A percentile compares a stretch with the other conserved stretches of the same genome.
Conservation (phyloP, 345 rosid genomes). For the Populus alba region DNA sequence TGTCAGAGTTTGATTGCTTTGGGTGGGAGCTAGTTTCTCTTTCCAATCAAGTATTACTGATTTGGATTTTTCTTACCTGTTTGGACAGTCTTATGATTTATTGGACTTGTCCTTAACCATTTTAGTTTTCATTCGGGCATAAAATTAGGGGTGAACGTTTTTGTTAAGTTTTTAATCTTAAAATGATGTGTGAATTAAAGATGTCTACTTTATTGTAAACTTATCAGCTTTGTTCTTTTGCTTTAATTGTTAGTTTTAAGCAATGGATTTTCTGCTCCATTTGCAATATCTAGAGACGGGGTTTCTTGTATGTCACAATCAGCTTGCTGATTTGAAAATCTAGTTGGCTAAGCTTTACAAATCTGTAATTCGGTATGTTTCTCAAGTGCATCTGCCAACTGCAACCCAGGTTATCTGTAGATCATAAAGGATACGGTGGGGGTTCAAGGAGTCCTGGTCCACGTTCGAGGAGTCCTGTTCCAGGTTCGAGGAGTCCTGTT, state of each 20-base stretch:
- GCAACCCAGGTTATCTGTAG: conserved; percentile 26
- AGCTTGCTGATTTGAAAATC: neutral
- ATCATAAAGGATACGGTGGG: conserved; percentile 51
- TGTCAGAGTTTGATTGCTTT: conserved; percentile 14
- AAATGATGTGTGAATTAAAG: neutral
- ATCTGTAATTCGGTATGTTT: conserved; percentile 4
- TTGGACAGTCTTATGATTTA: neutral
- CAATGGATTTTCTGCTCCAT: neutral
- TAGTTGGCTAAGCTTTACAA: neutral
- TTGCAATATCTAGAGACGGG: neutral
- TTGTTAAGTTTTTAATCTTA: neutral
- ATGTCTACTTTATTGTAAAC: neutral
- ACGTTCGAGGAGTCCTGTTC: conserved; percentile 52
- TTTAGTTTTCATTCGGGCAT: neutral
- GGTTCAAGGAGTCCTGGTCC: conserved; percentile 23
- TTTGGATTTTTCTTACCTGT: neutral
- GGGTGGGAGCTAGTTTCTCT: conserved; percentile 2
- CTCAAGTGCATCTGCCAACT: conserved; percentile 6
- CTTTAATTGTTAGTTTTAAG: neutral
- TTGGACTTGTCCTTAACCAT: neutral
- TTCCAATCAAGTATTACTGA: neutral
- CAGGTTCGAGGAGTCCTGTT: conserved; percentile 26
- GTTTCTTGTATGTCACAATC: neutral
- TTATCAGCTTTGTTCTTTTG: neutral
- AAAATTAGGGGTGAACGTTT: neutral